A percentile compares a stretch with the other conserved stretches of the same genome.
Evolutionary conservation across 2,329 filamentous ascomycete species (phyloP).

Genomic region (Colletotrichum melonis): DNA sequence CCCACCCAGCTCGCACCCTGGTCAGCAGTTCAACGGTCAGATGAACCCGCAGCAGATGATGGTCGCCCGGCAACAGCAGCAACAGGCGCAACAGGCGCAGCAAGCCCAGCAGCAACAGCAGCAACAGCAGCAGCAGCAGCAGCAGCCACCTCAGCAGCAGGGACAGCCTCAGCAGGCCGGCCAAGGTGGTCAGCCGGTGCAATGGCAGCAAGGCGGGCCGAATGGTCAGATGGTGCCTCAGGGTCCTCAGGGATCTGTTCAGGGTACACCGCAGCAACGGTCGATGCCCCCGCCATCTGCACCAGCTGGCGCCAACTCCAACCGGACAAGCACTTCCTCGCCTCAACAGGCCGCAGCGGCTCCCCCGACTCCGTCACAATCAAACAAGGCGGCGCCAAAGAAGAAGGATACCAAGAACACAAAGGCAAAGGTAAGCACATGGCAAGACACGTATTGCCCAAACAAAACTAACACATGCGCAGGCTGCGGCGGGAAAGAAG

Average conservation of each 20-base stretch:
- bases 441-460: neutral
- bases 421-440: slow-evolving; percentile 73
- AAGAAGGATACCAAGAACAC: slow-evolving; percentile 78
- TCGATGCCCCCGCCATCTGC: slow-evolving; percentile 76
- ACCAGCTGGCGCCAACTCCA: slow-evolving; percentile 63
- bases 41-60: slow-evolving; percentile 73
- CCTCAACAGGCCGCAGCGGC: slow-evolving; percentile 73
- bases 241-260: slow-evolving; percentile 63
- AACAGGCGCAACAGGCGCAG: slow-evolving; percentile 43
- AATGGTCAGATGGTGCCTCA: slow-evolving; percentile 58
- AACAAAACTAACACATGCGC: slow-evolving; percentile 36
- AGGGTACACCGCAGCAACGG: slow-evolving; percentile 79
- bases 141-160: slow-evolving; percentile 51
- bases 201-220: slow-evolving; percentile 58
- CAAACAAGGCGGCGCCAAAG: slow-evolving; percentile 79
- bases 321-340: slow-evolving; percentile 67
- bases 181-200: slow-evolving; percentile 57
- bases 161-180: slow-evolving; percentile 45
- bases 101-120: slow-evolving; percentile 61
- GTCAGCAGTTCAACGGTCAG: slow-evolving; percentile 64
- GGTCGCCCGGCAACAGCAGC: slow-evolving; percentile 55
- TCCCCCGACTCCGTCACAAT: slow-evolving; percentile 81
- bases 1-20: slow-evolving; percentile 76
- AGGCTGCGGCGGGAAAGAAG: slow-evolving; percentile 72
- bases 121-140: slow-evolving; percentile 65